Base-by-base conservation (phyloP, 257 asterid genomes). In the Ehretia macrophylla region DNA sequence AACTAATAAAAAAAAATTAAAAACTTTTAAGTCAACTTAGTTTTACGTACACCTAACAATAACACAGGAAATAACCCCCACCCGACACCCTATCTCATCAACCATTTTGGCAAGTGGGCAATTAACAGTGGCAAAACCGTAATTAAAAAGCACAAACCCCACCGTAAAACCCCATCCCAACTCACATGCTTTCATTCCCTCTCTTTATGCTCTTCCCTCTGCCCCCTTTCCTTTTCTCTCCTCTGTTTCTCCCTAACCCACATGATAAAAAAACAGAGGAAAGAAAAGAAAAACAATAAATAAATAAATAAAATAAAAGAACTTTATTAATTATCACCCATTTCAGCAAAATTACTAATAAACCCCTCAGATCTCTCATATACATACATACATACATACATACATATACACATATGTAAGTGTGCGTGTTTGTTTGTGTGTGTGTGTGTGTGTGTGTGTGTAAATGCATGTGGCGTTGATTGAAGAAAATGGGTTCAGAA, bases 401-500 rank as follows among this genome's bases (percentile, higher is more conserved):
- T n/a, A n/a, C n/a, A n/a, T n/a, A n/a, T n/a, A n/a, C n/a, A 79
- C 86, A 81, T 83, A 58, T 48, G 42, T 84, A 27, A 47, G 21
- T 19, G 20, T n/a, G n/a, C 35, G 58, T 40, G 27, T 67, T 17
- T 63, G 60, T 40, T 47, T 68, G 27, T 47, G 67, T 68, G 17
- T 58, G 70, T 32, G 67, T 66, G 17, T 56, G 64, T 68, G 27
- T 72, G 46, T 27, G 64, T 35, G 45, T n/a, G 47, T 23, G 21
- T 10, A 53, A n/a, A 32, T 6, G 8, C 14, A 10, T 20, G 18
- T 32, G 16, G 14, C n/a, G 46, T 37, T 14, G 71, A 51, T 51
- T 53, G 50, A 75, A 10, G 6, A 27, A 42, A 10, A 88, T 88
- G 95, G 95, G 82, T 63, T 85, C 84, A 20, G 95, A 80, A 67